Conservation (phyloP, 345 rosid species). For the Pistacia atlantica region DNA sequence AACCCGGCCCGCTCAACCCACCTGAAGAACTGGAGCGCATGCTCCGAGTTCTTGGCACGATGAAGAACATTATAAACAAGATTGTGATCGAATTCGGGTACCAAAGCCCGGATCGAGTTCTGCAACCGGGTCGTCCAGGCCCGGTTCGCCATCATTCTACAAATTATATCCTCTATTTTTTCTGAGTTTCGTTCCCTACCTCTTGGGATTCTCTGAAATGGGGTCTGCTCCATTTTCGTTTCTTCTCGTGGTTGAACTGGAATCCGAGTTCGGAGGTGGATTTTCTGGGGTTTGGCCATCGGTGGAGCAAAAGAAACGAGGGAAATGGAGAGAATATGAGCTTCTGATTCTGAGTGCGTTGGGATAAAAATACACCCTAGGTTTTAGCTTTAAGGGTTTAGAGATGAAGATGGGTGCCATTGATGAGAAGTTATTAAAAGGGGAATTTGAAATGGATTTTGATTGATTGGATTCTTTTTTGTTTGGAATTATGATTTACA, state of each 20-base stretch:
- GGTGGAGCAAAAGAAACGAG: constrained; percentile 47
- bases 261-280: constrained; percentile 15
- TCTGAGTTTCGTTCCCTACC: constrained; percentile 51
- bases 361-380: constrained; percentile 35
- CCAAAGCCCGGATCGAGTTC: constrained; percentile 81
- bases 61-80: constrained; percentile 81
- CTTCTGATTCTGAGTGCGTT: constrained; percentile 35
- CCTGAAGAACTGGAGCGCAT: constrained; percentile 91
- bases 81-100: constrained; percentile 73
- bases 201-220: constrained; percentile 39
- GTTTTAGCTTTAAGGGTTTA: constrained; percentile 40
- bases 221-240: constrained; percentile 7
- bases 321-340: constrained; percentile 19
- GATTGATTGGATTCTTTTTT: not conserved
- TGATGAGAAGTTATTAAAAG: not conserved
- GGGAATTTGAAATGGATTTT: not conserved
- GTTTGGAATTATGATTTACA: not conserved
- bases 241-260: constrained; percentile 6
- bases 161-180: constrained; percentile 75
- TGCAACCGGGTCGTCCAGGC: constrained; percentile 92
- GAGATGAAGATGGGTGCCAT: constrained; percentile 54
- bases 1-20: constrained; percentile 91
- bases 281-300: constrained; percentile 25
- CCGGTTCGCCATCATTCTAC: constrained; percentile 82
- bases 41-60: constrained; percentile 68